These are phyloP conservation scores for Acidomyces sp. DNA, from an alignment of 495 filamentous ascomycete genomes.

Conservation along the genomic window DNA sequence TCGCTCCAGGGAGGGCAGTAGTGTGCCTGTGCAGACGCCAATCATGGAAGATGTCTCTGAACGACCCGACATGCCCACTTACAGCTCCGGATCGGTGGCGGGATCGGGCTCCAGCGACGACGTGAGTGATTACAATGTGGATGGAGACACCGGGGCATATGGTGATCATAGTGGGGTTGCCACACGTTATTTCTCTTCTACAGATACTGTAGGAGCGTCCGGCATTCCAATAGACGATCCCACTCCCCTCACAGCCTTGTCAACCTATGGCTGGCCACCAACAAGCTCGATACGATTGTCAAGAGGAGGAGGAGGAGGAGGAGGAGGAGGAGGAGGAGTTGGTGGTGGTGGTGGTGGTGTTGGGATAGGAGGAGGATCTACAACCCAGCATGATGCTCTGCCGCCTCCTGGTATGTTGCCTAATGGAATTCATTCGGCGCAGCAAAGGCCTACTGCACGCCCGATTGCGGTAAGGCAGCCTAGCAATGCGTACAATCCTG, in stretches of 20 bases:
- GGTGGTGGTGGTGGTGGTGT: not conserved
- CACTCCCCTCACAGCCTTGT: slow-evolving; percentile 24
- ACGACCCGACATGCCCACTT: slow-evolving; percentile 21
- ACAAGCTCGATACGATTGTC: not conserved
- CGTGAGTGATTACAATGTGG: not conserved
- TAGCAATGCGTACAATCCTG: slow-evolving; percentile 61
- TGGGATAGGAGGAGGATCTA: not conserved
- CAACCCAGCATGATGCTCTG: not conserved
- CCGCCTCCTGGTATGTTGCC: slow-evolving; percentile 4
- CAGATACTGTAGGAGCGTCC: not conserved
- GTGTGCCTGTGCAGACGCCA: too few species aligned
- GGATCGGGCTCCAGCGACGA: slow-evolving; percentile 3
- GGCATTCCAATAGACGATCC: slow-evolving; percentile 17
- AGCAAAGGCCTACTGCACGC: slow-evolving; percentile 5
- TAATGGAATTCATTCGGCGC: slow-evolving; percentile 13
- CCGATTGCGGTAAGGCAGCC: slow-evolving; percentile 26
- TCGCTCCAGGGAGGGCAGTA: too few species aligned
- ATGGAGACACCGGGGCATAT: not conserved
- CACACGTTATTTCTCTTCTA: slow-evolving; percentile 3
- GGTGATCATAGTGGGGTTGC: not conserved
- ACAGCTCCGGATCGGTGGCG: slow-evolving; percentile 11
- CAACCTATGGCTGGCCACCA: slow-evolving; percentile 14
- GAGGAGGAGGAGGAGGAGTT: too few species aligned
- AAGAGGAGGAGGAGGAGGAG: too few species aligned
- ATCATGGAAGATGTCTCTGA: slow-evolving; percentile 17